Conservation (phyloP, 768 basidiomycete species). For the Kwoniella heveanensis region DNA sequence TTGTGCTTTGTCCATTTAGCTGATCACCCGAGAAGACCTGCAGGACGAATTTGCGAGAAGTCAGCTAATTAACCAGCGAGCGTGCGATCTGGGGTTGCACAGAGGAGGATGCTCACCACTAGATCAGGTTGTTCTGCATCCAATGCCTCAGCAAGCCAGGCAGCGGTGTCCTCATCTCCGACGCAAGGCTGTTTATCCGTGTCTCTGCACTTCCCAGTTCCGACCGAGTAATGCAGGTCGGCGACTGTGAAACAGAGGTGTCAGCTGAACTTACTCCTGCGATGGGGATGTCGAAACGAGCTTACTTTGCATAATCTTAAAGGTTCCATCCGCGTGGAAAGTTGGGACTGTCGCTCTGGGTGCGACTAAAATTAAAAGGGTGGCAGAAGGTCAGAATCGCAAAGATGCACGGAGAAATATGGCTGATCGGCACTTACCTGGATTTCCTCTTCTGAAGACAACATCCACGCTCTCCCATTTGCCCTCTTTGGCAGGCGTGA, state of each 20-base stretch:
- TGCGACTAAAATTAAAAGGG: constrained; percentile 58
- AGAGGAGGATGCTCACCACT: constrained; percentile 59
- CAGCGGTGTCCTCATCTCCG: constrained; percentile 78
- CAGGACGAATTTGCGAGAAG: background rate
- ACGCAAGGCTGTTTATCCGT: constrained; percentile 62
- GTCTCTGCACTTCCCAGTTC: constrained; percentile 75
- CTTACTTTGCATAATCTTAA: constrained; percentile 63
- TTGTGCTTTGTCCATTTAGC: constrained; percentile 83
- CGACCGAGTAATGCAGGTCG: constrained; percentile 89
- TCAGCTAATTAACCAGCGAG: constrained; percentile 6
- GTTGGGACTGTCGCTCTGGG: constrained; percentile 77
- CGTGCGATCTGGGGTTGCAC: background rate
- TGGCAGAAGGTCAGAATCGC: background rate
- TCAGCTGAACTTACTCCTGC: background rate
- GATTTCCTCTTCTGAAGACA: constrained; percentile 42
- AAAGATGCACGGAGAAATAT: background rate
- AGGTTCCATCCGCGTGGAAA: constrained; percentile 78
- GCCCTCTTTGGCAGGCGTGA: constrained; percentile 36
- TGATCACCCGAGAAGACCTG: constrained; percentile 79
- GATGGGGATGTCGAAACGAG: background rate
- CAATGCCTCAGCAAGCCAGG: constrained; percentile 70
- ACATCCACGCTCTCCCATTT: constrained; percentile 53
- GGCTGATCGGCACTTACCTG: constrained; percentile 42
- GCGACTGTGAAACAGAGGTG: constrained; percentile 62
- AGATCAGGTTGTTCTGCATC: constrained; percentile 84